Base-by-base conservation (phyloP, 2,329 filamentous ascomycete genomes). In the Epicoccum sorghinum region DNA sequence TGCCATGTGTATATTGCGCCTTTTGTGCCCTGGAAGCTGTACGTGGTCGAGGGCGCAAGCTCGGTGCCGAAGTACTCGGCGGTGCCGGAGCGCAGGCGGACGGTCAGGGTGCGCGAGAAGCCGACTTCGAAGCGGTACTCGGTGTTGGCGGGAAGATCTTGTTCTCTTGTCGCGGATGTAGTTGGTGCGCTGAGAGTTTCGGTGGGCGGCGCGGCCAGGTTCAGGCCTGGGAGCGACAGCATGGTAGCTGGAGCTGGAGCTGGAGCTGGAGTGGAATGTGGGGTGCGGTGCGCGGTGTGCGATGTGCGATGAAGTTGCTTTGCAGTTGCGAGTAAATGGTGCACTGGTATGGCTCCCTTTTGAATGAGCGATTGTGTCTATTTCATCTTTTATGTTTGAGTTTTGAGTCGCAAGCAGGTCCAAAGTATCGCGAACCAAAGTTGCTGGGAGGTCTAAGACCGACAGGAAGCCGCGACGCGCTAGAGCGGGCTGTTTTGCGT, bases 31-130 rank as follows among this genome's bases (percentile, higher is more conserved):
- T 84, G 83, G 75, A 99, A 93, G 29, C 82, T 87, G 78, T 98
- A 98, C 8, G 85, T 82, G 46, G 89, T 89, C 52, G 89, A 89
- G 8, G 85, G 83, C 9, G 92, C 92, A 38, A 99, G 88, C 78
- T 99, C 95, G 50, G 93, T 93, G 71, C 95, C 95, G 72, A 98
- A 96, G 69, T 96, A 86, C 75, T 99, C 95, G 43, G 93, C 95
- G 1, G 88, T 91, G 57, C 95, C 95, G 30, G 83, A 86, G 51
- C 91, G 77, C 24, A 98, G 81, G 79, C 92, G 76, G 62, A 82
- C 67, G 10, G 66, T 68, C 30, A 77, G 62, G 14, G 64, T 64
- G 25, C 65, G 66, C 2, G 61, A 54, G 66, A 75, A 76, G 48
- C 65, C 52, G 52, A 74, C 73, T 61, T 77, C 75, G 64, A 77